These are phyloP conservation scores for Candida sithepensis DNA, from an alignment of 805 yeast species.

Conservation along the genomic window DNA sequence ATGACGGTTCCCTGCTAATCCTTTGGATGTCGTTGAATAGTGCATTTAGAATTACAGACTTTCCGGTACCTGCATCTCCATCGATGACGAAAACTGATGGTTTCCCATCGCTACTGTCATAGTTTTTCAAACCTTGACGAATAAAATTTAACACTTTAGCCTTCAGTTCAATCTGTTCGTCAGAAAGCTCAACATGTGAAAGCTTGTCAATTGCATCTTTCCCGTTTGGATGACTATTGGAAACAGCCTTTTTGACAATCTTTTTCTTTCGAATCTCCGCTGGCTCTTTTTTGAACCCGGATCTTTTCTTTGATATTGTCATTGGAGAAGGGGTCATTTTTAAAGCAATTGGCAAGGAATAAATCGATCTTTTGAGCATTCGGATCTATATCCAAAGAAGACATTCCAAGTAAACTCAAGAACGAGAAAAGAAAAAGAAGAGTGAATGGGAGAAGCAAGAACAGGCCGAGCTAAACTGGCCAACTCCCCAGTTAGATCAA, in stretches of 20 bases:
- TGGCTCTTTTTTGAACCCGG: not conserved
- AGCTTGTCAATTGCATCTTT: constrained; percentile 34
- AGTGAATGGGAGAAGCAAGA: too few relatives aligned
- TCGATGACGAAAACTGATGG: constrained; percentile 39
- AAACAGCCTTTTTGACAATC: not conserved
- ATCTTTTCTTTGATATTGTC: not conserved
- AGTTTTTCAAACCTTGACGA: constrained; percentile 19
- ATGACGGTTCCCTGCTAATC: constrained; percentile 14
- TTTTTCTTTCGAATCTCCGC: not conserved
- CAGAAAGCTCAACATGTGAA: constrained; percentile 33
- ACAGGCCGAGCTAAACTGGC: too few relatives aligned
- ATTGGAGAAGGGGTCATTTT: not conserved
- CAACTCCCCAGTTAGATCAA: too few relatives aligned
- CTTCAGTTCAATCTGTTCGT: constrained; percentile 35
- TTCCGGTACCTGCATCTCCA: constrained; percentile 50
- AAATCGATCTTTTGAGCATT: not conserved
- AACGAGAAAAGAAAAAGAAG: too few relatives aligned
- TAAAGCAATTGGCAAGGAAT: not conserved
- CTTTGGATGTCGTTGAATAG: constrained; percentile 41
- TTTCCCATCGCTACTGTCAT: constrained; percentile 8
- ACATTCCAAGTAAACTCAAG: too few relatives aligned
- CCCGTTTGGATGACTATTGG: not conserved
- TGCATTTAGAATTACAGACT: constrained; percentile 40
- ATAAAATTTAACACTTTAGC: constrained; percentile 29
- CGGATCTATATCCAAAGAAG: too few relatives aligned